Percentiles rank a stretch among this genome's conserved stretches.
These are phyloP conservation scores for Artemisia annua DNA, from an alignment of 129 eudicot species.

Conservation along the genomic window DNA sequence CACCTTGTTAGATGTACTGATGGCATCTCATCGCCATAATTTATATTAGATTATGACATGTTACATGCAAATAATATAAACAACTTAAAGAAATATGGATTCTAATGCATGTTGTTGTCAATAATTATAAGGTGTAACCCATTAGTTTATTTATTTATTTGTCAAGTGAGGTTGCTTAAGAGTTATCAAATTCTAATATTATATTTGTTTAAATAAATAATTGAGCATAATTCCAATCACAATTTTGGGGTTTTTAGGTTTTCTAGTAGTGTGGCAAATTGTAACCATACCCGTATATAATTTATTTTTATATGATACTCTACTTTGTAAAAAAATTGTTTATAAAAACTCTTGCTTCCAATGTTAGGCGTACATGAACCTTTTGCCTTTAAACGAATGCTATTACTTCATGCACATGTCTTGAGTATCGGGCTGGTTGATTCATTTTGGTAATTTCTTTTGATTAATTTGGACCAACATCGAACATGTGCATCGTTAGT, in stretches of 20 bases:
- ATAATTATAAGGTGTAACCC: slow-evolving; percentile 28
- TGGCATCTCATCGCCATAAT: slow-evolving; percentile 27
- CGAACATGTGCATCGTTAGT: background rate
- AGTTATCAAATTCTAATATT: background rate
- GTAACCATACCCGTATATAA: no score
- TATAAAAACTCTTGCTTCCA: background rate
- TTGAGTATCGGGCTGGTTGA: background rate
- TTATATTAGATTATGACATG: slow-evolving; percentile 8
- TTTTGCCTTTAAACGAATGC: background rate
- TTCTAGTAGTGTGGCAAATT: background rate
- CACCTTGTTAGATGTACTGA: slow-evolving; percentile 26
- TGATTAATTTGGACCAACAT: background rate
- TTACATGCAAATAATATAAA: background rate
- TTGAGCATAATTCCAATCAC: slow-evolving; percentile 1
- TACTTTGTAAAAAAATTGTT: background rate
- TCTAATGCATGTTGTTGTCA: slow-evolving; percentile 35
- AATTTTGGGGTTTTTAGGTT: background rate
- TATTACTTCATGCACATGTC: background rate
- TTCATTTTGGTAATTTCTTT: background rate
- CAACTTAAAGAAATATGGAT: slow-evolving; percentile 1
- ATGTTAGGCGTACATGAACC: background rate
- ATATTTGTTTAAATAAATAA: slow-evolving; percentile 2
- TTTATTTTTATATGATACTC: no score
- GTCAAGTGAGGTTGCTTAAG: slow-evolving; percentile 27
- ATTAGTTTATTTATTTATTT: slow-evolving; percentile 24